These are phyloP conservation scores for Penicillium silybi DNA, from an alignment of 495 filamentous ascomycete genomes.

Conservation along the genomic window DNA sequence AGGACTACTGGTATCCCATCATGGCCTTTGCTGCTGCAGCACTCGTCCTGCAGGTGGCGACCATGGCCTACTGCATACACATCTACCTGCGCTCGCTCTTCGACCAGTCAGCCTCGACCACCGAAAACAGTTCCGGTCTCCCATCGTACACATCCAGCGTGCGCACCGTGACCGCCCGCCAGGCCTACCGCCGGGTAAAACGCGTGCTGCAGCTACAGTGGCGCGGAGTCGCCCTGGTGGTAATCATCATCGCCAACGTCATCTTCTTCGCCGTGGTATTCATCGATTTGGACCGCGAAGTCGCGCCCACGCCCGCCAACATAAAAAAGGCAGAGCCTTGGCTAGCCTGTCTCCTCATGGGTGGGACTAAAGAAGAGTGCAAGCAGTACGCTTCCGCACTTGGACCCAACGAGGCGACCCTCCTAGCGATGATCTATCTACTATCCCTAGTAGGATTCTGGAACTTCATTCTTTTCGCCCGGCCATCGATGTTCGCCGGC, in stretches of 20 bases:
- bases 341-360: constrained; percentile 64
- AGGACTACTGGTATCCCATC: constrained; percentile 88
- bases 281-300: constrained; percentile 72
- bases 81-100: constrained; percentile 85
- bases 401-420: constrained; percentile 65
- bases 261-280: constrained; percentile 91
- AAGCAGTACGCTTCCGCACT: constrained; percentile 45
- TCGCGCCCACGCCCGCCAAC: constrained; percentile 52
- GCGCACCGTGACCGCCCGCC: constrained; percentile 76
- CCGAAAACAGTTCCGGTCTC: constrained; percentile 66
- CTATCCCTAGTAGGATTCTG: constrained; percentile 83
- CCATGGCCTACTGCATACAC: constrained; percentile 90
- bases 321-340: constrained; percentile 55
- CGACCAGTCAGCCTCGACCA: constrained; percentile 53
- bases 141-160: constrained; percentile 78
- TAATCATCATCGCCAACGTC: constrained; percentile 83
- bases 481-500: constrained; percentile 75
- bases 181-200: constrained; percentile 80
- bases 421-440: constrained; percentile 76
- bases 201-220: constrained; percentile 91
- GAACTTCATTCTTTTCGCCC: constrained; percentile 74
- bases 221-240: constrained; percentile 81
- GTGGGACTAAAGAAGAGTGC: constrained; percentile 64
- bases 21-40: constrained; percentile 74
- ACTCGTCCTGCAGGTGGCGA: constrained; percentile 75